These are phyloP conservation scores for Persicaria tinctoria DNA, from an alignment of 148 eudicot species.

Conservation along the genomic window DNA sequence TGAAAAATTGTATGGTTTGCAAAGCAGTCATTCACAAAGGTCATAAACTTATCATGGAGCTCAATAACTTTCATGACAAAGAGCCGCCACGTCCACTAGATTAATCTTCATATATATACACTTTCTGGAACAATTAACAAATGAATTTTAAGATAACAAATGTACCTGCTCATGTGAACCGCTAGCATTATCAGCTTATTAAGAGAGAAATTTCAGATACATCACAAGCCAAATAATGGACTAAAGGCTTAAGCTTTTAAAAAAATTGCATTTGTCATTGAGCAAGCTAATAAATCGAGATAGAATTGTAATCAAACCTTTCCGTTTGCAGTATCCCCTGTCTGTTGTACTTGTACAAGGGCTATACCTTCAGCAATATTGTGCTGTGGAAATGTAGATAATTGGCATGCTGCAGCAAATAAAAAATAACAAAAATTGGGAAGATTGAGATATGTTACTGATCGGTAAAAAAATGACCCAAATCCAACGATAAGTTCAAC, in stretches of 20 bases:
- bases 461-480: too few species aligned
- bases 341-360: too few species aligned
- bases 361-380: too few species aligned
- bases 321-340: too few species aligned
- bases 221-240: not conserved
- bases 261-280: too few species aligned
- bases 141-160: constrained; percentile 12
- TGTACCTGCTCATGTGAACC: constrained; percentile 67
- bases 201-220: not conserved
- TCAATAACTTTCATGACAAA: constrained; percentile 80
- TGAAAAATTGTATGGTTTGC: constrained; percentile 70
- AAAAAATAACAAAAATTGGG: too few species aligned
- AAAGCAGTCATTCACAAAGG: constrained; percentile 71
- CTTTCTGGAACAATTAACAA: not conserved
- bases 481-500: too few species aligned
- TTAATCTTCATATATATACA: not conserved
- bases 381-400: too few species aligned
- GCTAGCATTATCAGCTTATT: constrained; percentile 66
- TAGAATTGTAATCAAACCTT: constrained; percentile 4
- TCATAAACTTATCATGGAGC: constrained; percentile 77
- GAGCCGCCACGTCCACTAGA: constrained; percentile 24
- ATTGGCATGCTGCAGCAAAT: too few species aligned
- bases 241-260: too few species aligned
- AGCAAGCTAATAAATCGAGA: not conserved
- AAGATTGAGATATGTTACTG: too few species aligned